Evolutionary conservation across 106 monocot genomes (phyloP), one percentile per base, ranked within the genome.

Genomic region (Dactylorhiza incarnata): DNA sequence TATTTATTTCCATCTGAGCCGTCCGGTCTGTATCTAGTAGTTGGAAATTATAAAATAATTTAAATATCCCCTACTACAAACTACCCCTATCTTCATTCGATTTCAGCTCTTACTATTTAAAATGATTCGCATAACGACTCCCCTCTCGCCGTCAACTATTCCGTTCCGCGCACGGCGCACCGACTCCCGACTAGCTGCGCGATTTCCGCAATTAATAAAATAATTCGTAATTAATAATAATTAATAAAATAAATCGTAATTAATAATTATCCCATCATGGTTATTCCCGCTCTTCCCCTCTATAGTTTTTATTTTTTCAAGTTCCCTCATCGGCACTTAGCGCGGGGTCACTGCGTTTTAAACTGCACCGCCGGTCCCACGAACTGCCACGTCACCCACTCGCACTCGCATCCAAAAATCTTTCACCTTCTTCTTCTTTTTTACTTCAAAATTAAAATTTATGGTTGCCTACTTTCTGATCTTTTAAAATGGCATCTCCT

Each of bases 291-390:
- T 69, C 69, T 46, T 46, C 45, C 2, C 45, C 4, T 3, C 37
- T 37, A 37, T 44, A 0, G 5, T 12, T 15, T 14, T 16, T 17
- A 16, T 17, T 16, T 69, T 52, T 69, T 46, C 45, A 45, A 44
- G 44, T 46, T 46, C 14, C 37, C 69, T 69, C 5, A 9, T 52
- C 15, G 13, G 9, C 52, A 5, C 16, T 69, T 7, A 17, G 46
- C 68, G 69, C 69, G 69, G 45, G n/a, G 69, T 46, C 44, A 46
- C n/a, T 45, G 45, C 45, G 17, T 69, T 69, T 69, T 45, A 46
- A 46, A 69, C 45, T 69, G 45, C 5, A 45, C 69, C 45, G 2
- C 17, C 16, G 69, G 8, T 45, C 68, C 69, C 69, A 69, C 45
- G 45, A 16, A 7, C 17, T 45, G 69, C 69, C 69, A 69, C 69